Base-by-base conservation (phyloP, 805 yeast species). In the Tetrapisispora arboricola region DNA sequence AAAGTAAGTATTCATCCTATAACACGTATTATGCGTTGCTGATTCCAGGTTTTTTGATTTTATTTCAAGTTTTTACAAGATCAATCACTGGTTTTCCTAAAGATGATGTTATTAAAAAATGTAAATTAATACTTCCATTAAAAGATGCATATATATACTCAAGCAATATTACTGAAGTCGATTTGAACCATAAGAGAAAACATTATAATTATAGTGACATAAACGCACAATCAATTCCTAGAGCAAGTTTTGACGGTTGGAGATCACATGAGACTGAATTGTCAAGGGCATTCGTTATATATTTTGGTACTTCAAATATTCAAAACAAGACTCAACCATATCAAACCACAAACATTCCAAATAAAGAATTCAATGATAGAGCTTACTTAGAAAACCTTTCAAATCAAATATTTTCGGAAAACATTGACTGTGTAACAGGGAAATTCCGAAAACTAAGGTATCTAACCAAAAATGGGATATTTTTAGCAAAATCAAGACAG, bases 211-310 rank as follows among this genome's bases (percentile, higher is more conserved):
- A 64, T 3, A 55, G 61, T 17, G 61, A 70, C 42, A 80, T 83
- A 0, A 84, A 80, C 0, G 69, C 67, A 4, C 69, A 71, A 36
- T 62, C 78, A 0, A 55, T 82, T 24, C 95, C 96, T 0, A 65
- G 94, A 27, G 65, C 81, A 0, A 87, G 83, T 54, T 62, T 71
- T 1, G 94, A 87, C 60, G 96, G 96, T 0, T 82, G 94, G 86
- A 73, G 70, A 47, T 80, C 94, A 2, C 67, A 76, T 8, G 97
- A 90, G 51, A 83, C 79, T 36, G 92, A 84, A 48, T 50, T 69
- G n/a, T 63, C 75, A 21, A 66, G 95, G 38, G 77, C 92, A 47
- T 87, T 90, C 52, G 84, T 92, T 0, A 50, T 90, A 2, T 87
- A 96, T 95, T 75, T 79, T 60, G 90, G 27, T 25, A 25, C 5